phyloP scores from a whole-genome alignment of 208 protist genomes.

The Leishmania braziliensis region DNA sequence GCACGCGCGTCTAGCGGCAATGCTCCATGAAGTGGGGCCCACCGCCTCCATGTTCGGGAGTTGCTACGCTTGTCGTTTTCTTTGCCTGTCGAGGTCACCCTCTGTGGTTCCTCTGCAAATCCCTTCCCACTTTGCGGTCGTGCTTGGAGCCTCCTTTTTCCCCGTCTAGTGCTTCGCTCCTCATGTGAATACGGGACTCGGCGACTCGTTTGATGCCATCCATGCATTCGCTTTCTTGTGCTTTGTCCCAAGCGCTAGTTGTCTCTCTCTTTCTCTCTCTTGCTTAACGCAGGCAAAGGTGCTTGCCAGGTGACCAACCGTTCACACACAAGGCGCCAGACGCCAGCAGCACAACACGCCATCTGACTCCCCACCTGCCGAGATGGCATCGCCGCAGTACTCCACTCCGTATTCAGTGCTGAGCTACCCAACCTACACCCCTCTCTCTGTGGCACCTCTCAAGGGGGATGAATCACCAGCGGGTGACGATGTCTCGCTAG shows the following conservation, averaged over 20 bases:
- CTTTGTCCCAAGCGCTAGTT: neutral
- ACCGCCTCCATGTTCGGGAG: neutral
- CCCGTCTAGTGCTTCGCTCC: neutral
- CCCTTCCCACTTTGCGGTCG: neutral
- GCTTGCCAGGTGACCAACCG: neutral
- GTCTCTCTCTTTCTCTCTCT: neutral
- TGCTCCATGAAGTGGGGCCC: neutral
- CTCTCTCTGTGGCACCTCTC: slow-evolving; percentile 29
- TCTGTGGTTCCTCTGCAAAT: neutral
- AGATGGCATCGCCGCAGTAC: slow-evolving; percentile 34
- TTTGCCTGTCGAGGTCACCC: neutral
- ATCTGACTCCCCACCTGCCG: neutral
- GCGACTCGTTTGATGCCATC: neutral
- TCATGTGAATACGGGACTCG: neutral
- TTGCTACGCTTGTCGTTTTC: neutral
- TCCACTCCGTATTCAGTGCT: slow-evolving; percentile 37
- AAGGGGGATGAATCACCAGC: slow-evolving; percentile 15
- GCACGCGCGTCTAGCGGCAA: neutral
- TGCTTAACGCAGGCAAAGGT: neutral
- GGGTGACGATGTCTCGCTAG: slow-evolving; percentile 8
- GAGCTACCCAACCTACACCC: slow-evolving; percentile 47
- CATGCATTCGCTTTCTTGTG: neutral
- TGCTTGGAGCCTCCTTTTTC: neutral
- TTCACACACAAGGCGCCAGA: neutral
- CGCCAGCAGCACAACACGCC: neutral